phyloP scores from a whole-genome alignment of 331 rosid genomes.

The Phaseolus coccineus region DNA sequence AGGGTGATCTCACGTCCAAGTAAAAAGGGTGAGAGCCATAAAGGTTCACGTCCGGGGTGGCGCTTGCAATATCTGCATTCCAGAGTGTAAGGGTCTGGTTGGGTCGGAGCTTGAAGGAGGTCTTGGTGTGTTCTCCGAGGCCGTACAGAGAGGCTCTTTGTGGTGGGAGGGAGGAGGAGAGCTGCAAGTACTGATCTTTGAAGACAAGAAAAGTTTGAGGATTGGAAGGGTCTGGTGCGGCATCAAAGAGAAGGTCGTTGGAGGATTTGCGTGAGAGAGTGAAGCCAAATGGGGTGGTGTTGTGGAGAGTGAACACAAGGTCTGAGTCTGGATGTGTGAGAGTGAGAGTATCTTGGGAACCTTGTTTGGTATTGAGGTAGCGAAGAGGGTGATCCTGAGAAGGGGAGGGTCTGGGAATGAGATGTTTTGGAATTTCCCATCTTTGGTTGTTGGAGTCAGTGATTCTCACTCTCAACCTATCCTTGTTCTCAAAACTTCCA shows the following conservation, averaged over 20 bases:
- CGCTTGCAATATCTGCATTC: constrained; percentile 62
- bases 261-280: constrained; percentile 65
- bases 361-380: neutral
- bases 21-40: constrained; percentile 93
- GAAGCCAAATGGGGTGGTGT: constrained; percentile 76
- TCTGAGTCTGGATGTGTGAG: constrained; percentile 60
- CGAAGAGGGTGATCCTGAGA: constrained; percentile 1
- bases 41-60: constrained; percentile 57
- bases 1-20: constrained; percentile 66
- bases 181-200: constrained; percentile 77
- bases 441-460: constrained; percentile 59
- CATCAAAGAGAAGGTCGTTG: constrained; percentile 60
- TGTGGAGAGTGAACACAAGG: constrained; percentile 62
- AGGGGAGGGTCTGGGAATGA: constrained; percentile 55
- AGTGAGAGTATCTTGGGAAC: neutral
- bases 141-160: constrained; percentile 66
- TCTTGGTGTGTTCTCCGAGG: constrained; percentile 79
- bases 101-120: constrained; percentile 63
- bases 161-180: constrained; percentile 71
- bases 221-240: constrained; percentile 53
- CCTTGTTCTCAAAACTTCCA: constrained; percentile 62
- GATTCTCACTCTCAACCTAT: constrained; percentile 70
- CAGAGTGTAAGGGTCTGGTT: constrained; percentile 65
- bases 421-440: constrained; percentile 76
- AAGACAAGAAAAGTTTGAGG: constrained; percentile 61